A percentile compares a stretch with the other conserved stretches of the same genome.
Conservation (phyloP, 345 rosid species). For the Clausena lansium region DNA sequence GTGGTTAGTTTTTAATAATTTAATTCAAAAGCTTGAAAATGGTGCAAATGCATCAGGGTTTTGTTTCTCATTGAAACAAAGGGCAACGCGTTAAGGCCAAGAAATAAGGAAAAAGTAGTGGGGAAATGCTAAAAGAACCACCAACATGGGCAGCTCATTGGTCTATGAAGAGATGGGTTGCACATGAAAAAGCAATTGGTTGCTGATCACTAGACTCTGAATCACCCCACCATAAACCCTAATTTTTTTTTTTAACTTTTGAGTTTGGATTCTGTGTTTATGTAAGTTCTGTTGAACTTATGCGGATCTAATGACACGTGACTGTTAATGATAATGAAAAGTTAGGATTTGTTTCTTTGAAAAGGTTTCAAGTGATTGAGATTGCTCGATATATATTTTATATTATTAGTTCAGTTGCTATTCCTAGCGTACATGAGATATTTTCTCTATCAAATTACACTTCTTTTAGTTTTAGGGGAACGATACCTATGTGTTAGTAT, state of each 20-base stretch:
- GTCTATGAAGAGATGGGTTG: slow-evolving; percentile 34
- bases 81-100: slow-evolving; percentile 31
- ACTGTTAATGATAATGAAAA: neutral
- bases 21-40: neutral
- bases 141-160: slow-evolving; percentile 35
- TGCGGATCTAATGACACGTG: neutral
- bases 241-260: neutral
- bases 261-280: neutral
- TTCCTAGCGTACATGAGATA: too few species aligned
- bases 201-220: slow-evolving; percentile 16
- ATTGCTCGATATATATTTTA: neutral
- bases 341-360: neutral
- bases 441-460: too few species aligned
- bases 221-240: neutral
- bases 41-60: neutral
- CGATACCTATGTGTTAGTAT: too few species aligned
- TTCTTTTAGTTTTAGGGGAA: too few species aligned
- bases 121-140: slow-evolving; percentile 6
- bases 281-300: neutral
- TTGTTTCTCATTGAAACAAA: slow-evolving; percentile 25
- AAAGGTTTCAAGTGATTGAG: neutral
- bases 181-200: slow-evolving; percentile 32
- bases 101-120: slow-evolving; percentile 15
- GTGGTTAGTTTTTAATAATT: neutral
- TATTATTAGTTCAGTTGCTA: too few species aligned